Conservation (phyloP, 768 basidiomycete genomes). For the Tephrocybe sp. region DNA sequence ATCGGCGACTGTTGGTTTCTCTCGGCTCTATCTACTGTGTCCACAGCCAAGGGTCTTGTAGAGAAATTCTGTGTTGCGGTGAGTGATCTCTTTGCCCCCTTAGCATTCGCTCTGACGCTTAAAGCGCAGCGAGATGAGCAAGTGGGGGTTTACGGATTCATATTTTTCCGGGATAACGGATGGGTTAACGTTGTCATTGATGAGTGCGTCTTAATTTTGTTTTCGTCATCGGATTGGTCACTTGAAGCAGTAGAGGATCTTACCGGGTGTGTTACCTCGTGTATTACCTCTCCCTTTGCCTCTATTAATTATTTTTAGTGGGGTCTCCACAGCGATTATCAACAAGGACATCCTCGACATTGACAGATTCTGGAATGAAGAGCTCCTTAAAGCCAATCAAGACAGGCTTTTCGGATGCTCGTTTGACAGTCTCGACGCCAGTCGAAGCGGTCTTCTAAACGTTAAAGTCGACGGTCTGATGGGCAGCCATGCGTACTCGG, state of each 20-base stretch:
- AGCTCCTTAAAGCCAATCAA: slow-evolving; percentile 46
- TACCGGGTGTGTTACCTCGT: slow-evolving; percentile 42
- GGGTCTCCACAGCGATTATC: slow-evolving; percentile 42
- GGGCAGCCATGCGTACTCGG: slow-evolving; percentile 41
- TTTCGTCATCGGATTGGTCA: slow-evolving; percentile 29
- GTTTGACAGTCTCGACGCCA: slow-evolving; percentile 32
- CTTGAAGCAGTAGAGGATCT: slow-evolving; percentile 55
- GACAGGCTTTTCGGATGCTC: slow-evolving; percentile 55
- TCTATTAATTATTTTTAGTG: slow-evolving; percentile 24
- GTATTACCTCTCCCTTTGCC: not conserved
- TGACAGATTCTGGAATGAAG: slow-evolving; percentile 53
- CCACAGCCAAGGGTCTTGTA: slow-evolving; percentile 44
- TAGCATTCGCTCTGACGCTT: not conserved
- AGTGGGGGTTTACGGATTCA: slow-evolving; percentile 58
- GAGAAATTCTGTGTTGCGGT: slow-evolving; percentile 49
- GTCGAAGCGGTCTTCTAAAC: slow-evolving; percentile 23
- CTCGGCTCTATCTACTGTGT: slow-evolving; percentile 48
- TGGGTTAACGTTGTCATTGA: slow-evolving; percentile 59
- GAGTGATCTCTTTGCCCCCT: slow-evolving; percentile 5
- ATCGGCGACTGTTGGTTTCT: slow-evolving; percentile 60
- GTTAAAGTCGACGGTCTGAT: slow-evolving; percentile 30
- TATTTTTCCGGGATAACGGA: slow-evolving; percentile 48
- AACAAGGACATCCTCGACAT: slow-evolving; percentile 48
- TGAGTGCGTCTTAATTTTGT: slow-evolving; percentile 44
- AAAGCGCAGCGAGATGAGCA: slow-evolving; percentile 41